Evolutionary conservation across 768 basidiomycete genomes (phyloP).

Genomic region (Boletus coccyginus): DNA sequence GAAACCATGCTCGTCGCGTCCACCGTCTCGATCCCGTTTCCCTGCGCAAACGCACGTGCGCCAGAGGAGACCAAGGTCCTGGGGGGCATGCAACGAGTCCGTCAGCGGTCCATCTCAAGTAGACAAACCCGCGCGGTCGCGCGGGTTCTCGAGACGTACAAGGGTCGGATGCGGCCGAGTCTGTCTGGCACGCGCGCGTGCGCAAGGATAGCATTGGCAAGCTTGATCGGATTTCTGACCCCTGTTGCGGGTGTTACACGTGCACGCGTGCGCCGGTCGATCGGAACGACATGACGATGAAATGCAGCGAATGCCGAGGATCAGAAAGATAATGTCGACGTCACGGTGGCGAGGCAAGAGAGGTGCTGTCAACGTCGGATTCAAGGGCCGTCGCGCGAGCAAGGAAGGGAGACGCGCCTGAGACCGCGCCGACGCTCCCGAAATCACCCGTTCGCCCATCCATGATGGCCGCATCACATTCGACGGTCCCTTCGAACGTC

Average conservation of each 20-base stretch:
- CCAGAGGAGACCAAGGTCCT: constrained; percentile 65
- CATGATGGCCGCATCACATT: constrained; percentile 83
- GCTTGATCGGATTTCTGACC: constrained; percentile 64
- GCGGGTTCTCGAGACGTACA: constrained; percentile 41
- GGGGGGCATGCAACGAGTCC: not conserved
- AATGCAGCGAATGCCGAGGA: not conserved
- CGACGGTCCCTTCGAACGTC: constrained; percentile 68
- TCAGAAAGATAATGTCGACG: not conserved
- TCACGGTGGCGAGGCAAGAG: not conserved
- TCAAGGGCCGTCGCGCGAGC: not conserved
- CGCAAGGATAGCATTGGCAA: constrained; percentile 58
- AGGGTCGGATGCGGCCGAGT: constrained; percentile 66
- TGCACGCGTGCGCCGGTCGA: not conserved
- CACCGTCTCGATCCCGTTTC: constrained; percentile 33
- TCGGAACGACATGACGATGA: not conserved
- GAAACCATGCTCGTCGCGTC: constrained; percentile 47
- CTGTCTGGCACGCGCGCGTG: constrained; percentile 45
- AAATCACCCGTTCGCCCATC: constrained; percentile 47
- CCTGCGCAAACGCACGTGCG: constrained; percentile 53
- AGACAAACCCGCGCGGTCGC: not conserved
- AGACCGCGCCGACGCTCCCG: constrained; percentile 71
- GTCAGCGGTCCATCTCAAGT: not conserved
- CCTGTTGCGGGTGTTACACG: constrained; percentile 36
- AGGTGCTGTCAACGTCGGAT: not conserved
- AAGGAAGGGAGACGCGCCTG: constrained; percentile 42